Evolutionary conservation across 805 yeast species (phyloP).

Genomic region (Wickerhamiella allomyrinae): DNA sequence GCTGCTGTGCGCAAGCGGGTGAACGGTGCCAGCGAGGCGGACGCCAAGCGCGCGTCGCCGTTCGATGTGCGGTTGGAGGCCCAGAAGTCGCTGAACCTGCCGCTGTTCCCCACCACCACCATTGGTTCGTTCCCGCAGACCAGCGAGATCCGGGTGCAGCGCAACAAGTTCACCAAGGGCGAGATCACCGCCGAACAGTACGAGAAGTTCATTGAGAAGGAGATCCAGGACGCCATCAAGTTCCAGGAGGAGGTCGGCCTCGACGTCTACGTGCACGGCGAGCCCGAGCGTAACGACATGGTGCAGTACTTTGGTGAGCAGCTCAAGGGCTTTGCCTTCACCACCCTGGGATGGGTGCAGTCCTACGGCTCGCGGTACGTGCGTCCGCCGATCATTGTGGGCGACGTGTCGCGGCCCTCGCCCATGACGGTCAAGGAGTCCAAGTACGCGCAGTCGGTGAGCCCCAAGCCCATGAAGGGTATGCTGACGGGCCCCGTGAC

Average conservation of each 20-base stretch:
- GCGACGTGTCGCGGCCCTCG: constrained; percentile 97
- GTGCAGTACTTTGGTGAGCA: constrained; percentile 99
- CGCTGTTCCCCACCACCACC: constrained; percentile 99
- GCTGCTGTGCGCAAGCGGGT: constrained; percentile 80
- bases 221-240: constrained; percentile 87
- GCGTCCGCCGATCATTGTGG: constrained; percentile 98
- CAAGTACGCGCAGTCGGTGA: constrained; percentile 94
- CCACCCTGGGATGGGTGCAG: constrained; percentile 99
- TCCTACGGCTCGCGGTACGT: constrained; percentile 99
- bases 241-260: constrained; percentile 99
- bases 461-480: constrained; percentile 96
- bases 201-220: constrained; percentile 91
- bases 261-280: constrained; percentile 98
- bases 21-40: constrained; percentile 49
- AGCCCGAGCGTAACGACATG: constrained; percentile 99
- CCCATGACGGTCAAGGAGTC: constrained; percentile 99
- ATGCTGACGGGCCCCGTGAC: constrained; percentile 99
- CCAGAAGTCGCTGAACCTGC: constrained; percentile 84
- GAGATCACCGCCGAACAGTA: constrained; percentile 87
- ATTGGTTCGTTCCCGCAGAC: constrained; percentile 99
- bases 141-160: constrained; percentile 94
- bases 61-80: constrained; percentile 78
- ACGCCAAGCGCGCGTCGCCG: constrained; percentile 68
- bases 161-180: constrained; percentile 98
- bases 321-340: constrained; percentile 95